A percentile compares a stretch with the other conserved stretches of the same genome.
phyloP scores from a whole-genome alignment of 257 asterid genomes.

The Rhazya stricta region DNA sequence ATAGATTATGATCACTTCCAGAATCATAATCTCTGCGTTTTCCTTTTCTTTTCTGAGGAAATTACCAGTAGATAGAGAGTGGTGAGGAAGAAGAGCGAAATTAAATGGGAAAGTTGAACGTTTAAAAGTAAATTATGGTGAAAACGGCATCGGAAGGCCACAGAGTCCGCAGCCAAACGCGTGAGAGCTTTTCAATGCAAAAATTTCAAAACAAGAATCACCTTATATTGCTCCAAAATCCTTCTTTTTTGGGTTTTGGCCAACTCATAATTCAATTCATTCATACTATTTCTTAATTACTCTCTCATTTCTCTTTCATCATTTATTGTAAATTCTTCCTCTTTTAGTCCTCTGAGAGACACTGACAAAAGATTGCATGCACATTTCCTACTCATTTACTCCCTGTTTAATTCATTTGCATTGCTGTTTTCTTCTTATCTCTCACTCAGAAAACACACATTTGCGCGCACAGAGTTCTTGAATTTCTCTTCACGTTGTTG shows the following conservation, averaged over 20 bases:
- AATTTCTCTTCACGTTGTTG: background rate
- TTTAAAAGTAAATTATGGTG: background rate
- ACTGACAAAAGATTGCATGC: constrained; percentile 5
- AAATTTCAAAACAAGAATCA: background rate
- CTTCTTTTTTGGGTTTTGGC: background rate
- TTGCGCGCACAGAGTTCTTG: background rate
- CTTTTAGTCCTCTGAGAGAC: background rate
- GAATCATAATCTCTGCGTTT: too few species aligned
- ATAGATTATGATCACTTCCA: too few species aligned
- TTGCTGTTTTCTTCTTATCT: background rate
- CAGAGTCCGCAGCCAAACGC: background rate
- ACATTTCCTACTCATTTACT: background rate
- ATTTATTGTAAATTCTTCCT: constrained; percentile 8
- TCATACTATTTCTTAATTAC: background rate
- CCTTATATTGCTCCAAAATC: too few species aligned
- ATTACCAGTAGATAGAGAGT: background rate
- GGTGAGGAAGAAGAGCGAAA: background rate
- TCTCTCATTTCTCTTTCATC: constrained; percentile 2
- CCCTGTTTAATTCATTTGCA: background rate
- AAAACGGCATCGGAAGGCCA: background rate
- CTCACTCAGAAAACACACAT: background rate
- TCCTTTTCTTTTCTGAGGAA: too few species aligned
- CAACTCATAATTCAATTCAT: background rate
- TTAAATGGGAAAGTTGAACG: background rate
- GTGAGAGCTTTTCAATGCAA: background rate